Evolutionary conservation across 2,329 filamentous ascomycete species (phyloP).

Genomic region (Neofusicoccum ribis): DNA sequence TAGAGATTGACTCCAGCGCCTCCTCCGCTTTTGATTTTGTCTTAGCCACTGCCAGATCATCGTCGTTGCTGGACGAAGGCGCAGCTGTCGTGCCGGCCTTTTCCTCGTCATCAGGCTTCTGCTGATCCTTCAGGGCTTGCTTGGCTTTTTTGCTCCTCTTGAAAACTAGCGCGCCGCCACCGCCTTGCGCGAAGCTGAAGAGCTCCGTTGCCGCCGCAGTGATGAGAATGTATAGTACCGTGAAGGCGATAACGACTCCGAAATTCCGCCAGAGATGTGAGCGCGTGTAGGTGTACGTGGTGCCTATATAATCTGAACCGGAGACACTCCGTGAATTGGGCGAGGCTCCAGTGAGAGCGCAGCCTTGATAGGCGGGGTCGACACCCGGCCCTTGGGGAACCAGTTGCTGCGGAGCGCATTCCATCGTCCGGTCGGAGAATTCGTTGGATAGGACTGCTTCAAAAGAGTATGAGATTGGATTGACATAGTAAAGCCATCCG

Average conservation of each 20-base stretch:
- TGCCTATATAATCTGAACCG: constrained; percentile 56
- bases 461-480: constrained; percentile 60
- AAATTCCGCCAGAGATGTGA: constrained; percentile 71
- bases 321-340: constrained; percentile 53
- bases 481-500: constrained; percentile 50
- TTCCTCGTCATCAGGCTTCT: constrained; percentile 58
- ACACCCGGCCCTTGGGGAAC: constrained; percentile 60
- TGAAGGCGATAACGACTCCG: constrained; percentile 74
- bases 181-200: constrained; percentile 61
- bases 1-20: constrained; percentile 37
- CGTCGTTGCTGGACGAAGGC: constrained; percentile 28
- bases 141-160: constrained; percentile 66
- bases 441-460: constrained; percentile 70
- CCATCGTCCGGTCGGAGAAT: constrained; percentile 57
- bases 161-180: constrained; percentile 70
- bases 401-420: constrained; percentile 60
- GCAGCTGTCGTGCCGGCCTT: constrained; percentile 42
- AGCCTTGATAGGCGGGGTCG: constrained; percentile 61
- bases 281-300: constrained; percentile 58
- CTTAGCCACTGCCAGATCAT: constrained; percentile 26
- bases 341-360: constrained; percentile 59
- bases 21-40: constrained; percentile 30
- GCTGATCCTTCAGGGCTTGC: constrained; percentile 49
- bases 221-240: constrained; percentile 70
- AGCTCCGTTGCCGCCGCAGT: constrained; percentile 70